Base-by-base conservation (phyloP, 2,329 filamentous ascomycete species). In the Stagonosporopsis cucurbitacearum region DNA sequence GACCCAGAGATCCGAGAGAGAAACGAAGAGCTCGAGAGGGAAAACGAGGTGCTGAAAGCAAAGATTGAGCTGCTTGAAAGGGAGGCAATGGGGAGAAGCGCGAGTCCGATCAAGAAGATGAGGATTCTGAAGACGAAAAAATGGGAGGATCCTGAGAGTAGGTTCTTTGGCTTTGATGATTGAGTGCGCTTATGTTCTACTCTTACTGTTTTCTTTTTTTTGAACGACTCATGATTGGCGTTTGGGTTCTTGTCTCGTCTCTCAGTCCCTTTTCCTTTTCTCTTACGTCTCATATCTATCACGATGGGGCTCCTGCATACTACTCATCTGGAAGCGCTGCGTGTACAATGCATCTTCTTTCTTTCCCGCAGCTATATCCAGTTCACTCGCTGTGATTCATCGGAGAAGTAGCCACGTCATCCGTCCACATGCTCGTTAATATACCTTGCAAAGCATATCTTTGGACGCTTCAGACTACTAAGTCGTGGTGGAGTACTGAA, bases 41-140 rank as follows among this genome's bases (percentile, higher is more conserved):
- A 82, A 53, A 81, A 81, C 61, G 73, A 72, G 45, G 35, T 68
- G 50, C 50, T 75, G 52, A 72, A 67, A 55, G 70, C 72, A 41
- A 76, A 66, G 60, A 43, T 82, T 40, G 76, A 78, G 58, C 64
- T 53, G 17, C 59, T 72, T 40, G 77, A 80, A 68, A 62, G 79
- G 19, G 77, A 80, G 59, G 72, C 68, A 50, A 68, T 68, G 54
- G 58, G 56, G 39, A 59, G 66, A 33, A 74, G 71, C 56, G 58
- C 77, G 59, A 80, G 77, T 67, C 80, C 79, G 26, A 74, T 77
- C 17, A 80, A 80, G 74, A 81, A 80, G 71, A 78, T 81, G 72
- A 72, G 79, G 57, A 77, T 80, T 46, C 62, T 82, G 30, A 82
- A 82, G 73, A 73, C 75, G 47, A 79, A 78, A 69, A 79, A 75